phyloP scores from a whole-genome alignment of 805 yeast species.

The Isabelozyma heimii region DNA sequence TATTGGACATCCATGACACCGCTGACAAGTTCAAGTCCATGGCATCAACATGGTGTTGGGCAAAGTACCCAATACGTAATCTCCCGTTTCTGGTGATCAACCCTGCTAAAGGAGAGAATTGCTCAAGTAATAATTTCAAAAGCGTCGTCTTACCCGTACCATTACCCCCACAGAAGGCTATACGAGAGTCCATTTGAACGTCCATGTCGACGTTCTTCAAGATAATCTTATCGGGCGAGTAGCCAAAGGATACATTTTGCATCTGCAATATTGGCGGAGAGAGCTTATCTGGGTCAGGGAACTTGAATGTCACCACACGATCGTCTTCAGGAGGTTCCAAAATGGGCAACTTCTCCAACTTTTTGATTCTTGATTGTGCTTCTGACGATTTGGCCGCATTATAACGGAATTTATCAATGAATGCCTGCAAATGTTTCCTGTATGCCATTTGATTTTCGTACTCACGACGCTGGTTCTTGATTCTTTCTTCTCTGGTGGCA shows the following conservation, averaged over 20 bases:
- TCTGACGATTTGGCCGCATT: conserved; percentile 97
- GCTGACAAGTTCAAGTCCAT: conserved; percentile 87
- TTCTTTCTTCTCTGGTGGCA: conserved; percentile 90
- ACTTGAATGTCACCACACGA: conserved; percentile 75
- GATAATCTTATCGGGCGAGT: conserved; percentile 60
- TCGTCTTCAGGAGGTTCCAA: conserved; percentile 95
- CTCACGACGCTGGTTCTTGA: conserved; percentile 89
- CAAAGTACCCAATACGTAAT: conserved; percentile 91
- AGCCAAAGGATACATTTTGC: conserved; percentile 84
- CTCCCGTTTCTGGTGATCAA: conserved; percentile 77
- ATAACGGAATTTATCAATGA: conserved; percentile 94
- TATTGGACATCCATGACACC: conserved; percentile 88
- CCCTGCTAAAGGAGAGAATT: conserved; percentile 72
- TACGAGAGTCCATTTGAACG: conserved; percentile 90
- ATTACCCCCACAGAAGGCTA: conserved; percentile 97
- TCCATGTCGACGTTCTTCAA: conserved; percentile 80
- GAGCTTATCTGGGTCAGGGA: conserved; percentile 91
- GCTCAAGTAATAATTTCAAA: conserved; percentile 81
- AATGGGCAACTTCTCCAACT: conserved; percentile 89
- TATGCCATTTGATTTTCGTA: conserved; percentile 97
- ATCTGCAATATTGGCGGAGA: conserved; percentile 93
- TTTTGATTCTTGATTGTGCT: conserved; percentile 97
- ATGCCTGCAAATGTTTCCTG: conserved; percentile 88
- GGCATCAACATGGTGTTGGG: conserved; percentile 98
- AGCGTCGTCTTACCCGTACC: conserved; percentile 99